Evolutionary conservation across 1,139 yeast genomes (phyloP), one percentile per base, ranked within the genome.

Genomic region (Eremothecium coryli): DNA sequence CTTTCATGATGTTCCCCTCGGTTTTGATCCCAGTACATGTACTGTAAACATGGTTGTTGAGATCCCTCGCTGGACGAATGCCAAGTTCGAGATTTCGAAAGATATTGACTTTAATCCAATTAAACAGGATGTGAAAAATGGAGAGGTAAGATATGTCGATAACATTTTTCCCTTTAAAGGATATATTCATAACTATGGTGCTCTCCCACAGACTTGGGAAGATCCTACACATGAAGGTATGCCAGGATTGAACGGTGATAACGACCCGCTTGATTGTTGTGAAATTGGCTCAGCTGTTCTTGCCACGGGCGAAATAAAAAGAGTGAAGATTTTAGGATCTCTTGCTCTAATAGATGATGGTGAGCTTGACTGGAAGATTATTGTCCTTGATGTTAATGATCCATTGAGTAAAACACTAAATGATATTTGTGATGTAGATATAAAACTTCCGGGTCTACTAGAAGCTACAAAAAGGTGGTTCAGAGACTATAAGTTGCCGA

Each of bases 191-290:
- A 88, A 88, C 65, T 88, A 88, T 59, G 97, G 98, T 44, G 96
- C 97, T n/a, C 72, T 90, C 61, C 96, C 98, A 31, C 97, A 88
- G 65, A 90, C 98, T 18, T 90, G 97, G 97, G 98, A 90, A 54
- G 77, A 75, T 50, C 78, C 79, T 23, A 43, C 48, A 33, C 67
- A 67, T 44, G 62, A 64, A 26, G 72, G 64, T 38, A 66, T 71
- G 29, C 40, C 35, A 4, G 65, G 65, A 32, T 71, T 77, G 40
- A 71, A 68, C 52, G 98, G 98, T 46, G 98, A 90, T 64, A 82
- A 86, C 55, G 98, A 90, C 64, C 98, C 98, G 15, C 68, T 90
- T 48, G 98, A 90, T 61, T 93, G 90, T 37, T 82, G 96, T 62
- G 98, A 90, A 60, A 85, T 90, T 48, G 95, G 97, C 37, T 74